These are phyloP conservation scores for Lyophyllum atratum DNA, from an alignment of 768 basidiomycete genomes.

Conservation along the genomic window DNA sequence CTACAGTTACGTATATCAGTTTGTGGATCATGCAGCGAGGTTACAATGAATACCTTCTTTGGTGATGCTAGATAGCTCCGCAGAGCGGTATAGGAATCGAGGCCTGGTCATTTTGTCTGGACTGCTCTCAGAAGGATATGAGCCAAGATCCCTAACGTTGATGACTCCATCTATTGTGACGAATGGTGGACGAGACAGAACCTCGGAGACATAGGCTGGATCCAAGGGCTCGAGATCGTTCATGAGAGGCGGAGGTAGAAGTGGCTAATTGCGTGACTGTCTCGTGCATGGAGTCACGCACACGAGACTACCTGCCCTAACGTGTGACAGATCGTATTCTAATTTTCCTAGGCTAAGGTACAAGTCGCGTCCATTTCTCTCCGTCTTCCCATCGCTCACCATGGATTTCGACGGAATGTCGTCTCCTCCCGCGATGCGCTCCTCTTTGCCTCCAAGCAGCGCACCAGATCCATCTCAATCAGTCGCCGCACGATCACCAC, in stretches of 20 bases:
- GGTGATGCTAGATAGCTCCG: conserved; percentile 71
- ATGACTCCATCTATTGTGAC: conserved; percentile 70
- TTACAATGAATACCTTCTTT: conserved; percentile 54
- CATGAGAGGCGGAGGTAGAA: conserved; percentile 29
- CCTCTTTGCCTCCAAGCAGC: conserved; percentile 55
- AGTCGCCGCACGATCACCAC: conserved; percentile 34
- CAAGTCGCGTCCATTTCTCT: conserved; percentile 33
- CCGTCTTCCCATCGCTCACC: conserved; percentile 10
- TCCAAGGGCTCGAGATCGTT: conserved; percentile 66
- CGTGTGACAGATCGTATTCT: conserved; percentile 21
- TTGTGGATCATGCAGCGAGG: background rate
- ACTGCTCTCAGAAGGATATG: conserved; percentile 48
- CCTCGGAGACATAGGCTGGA: conserved; percentile 59
- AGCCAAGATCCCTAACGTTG: conserved; percentile 75
- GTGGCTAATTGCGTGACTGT: conserved; percentile 10
- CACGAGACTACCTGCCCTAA: conserved; percentile 46
- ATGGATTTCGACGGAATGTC: conserved; percentile 64
- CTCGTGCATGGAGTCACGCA: conserved; percentile 14
- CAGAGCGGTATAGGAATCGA: conserved; percentile 63
- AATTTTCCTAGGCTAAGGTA: conserved; percentile 24
- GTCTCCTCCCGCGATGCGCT: conserved; percentile 55
- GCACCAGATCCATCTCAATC: conserved; percentile 40
- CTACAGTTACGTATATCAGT: conserved; percentile 33
- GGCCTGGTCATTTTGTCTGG: conserved; percentile 59
- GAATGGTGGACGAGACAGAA: conserved; percentile 72